Evolutionary conservation across 345 rosid species (phyloP), one percentile per base, ranked within the genome.

Genomic region (Eucalyptus microcorys): DNA sequence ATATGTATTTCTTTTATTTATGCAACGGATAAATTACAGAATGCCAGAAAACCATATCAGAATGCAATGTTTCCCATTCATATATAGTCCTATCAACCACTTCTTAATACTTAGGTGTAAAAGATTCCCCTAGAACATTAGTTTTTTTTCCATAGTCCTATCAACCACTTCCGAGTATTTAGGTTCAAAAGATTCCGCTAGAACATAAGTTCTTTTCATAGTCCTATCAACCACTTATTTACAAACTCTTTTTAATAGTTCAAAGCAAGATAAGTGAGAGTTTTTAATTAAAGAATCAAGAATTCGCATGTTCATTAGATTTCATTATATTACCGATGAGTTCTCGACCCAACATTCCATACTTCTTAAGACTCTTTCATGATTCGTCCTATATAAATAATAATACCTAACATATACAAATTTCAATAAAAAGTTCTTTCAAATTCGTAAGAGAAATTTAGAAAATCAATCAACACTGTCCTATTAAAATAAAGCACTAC

Each of bases 381-480:
- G 47, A 21, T 22, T 40, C 5, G 10, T 6, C 14, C 24, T 13
- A 11, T 22, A 7, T 6, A 3, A 40, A 40, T 76, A 5, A 5
- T 12, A 21, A 11, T 37, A 40, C 12, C 4, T 37, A 7, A 10
- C 3, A 22, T 1, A 10, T 11, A 12, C 6, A 24, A 76, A 76
- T 40, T 4, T 4, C 4, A 19, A 40, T 22, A 5, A 76, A 43
- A 5, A 2, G 0, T 0, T 21, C 0, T 52, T 0, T 21, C 14
- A 2, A 19, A 34, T 19, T 17, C 2, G 0, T 1, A 19, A 71
- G 45, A 71, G 81, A 71, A 34, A 17, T 16, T 17, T 9, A 19
- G 14, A 34, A 59, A 30, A 61, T 13, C 0, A 0, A 13, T 30
- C 4, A 0, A 27, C 2, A 0, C 3, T 0, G 2, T 27, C 32